Evolutionary conservation across 2,329 filamentous ascomycete species (phyloP).

Genomic region (Hypoxylon sp.): DNA sequence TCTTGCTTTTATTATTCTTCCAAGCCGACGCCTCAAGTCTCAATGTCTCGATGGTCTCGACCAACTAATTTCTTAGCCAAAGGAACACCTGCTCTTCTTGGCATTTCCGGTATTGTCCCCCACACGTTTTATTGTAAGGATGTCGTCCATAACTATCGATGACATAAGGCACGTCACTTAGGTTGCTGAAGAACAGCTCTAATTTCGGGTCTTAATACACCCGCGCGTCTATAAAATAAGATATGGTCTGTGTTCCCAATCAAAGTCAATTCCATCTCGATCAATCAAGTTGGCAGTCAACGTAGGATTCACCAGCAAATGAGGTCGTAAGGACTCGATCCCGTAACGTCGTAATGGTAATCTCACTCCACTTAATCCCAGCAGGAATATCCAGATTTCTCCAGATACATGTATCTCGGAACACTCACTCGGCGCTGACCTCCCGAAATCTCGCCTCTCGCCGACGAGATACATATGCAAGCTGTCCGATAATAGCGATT

Average conservation of each 20-base stretch:
- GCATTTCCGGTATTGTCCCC: constrained; percentile 31
- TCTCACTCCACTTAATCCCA: constrained; percentile 35
- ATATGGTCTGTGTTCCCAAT: constrained; percentile 10
- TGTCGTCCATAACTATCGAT: constrained; percentile 17
- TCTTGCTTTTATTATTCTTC: constrained; percentile 24
- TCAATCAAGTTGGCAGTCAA: constrained; percentile 11
- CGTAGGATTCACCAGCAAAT: constrained; percentile 28
- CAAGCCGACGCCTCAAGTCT: constrained; percentile 27
- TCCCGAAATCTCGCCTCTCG: constrained; percentile 28
- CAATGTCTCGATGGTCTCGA: constrained; percentile 25
- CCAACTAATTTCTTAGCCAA: constrained; percentile 29
- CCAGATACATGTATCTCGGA: constrained; percentile 31
- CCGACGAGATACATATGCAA: constrained; percentile 39
- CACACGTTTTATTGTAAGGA: constrained; percentile 19
- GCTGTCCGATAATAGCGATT: constrained; percentile 19
- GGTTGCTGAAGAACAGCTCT: constrained; percentile 8
- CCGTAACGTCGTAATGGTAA: constrained; percentile 38
- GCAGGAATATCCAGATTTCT: constrained; percentile 12
- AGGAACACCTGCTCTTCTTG: constrained; percentile 34
- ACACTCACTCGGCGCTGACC: constrained; percentile 33
- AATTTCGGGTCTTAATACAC: constrained; percentile 22
- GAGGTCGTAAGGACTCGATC: constrained; percentile 23
- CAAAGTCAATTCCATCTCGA: constrained; percentile 4
- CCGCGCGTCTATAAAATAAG: constrained; percentile 20
- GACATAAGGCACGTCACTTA: constrained; percentile 26